Evolutionary conservation across 176 grass and related monocot genomes (phyloP), one percentile per base, ranked within the genome.

Genomic region (Aegilops tauschii): DNA sequence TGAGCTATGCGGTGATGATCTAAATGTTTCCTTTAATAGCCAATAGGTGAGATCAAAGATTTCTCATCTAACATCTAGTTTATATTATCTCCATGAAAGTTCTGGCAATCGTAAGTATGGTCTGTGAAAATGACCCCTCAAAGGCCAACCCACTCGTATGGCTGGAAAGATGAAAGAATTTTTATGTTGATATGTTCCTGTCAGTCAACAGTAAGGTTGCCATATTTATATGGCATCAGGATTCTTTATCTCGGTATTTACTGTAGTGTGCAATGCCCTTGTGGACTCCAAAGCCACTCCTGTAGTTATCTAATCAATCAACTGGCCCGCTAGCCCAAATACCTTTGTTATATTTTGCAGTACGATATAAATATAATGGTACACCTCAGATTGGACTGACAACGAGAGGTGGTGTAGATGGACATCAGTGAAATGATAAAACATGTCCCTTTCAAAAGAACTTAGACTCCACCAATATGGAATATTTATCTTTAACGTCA

Each of bases 61-160:
- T 72, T 87, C 72, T 82, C 82, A 81, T 86, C 89, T 62, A 85
- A 21, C 37, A 69, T 76, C 25, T 86, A 84, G 18, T 89, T 93
- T 95, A 82, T 83, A 92, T 93, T 86, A 88, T 82, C 81, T 42
- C 79, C 80, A 80, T 65, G 77, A 74, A 84, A 72, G 78, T 78
- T 92, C 85, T 86, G 82, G 78, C 81, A 78, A 74, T 78, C 61
- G 85, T 84, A 91, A 88, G 78, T 58, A 67, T 87, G 85, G 88
- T 65, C 74, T 89, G 65, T 79, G 91, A 93, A 93, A 91, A 86
- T 87, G 91, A 89, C 86, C 27, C 78, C 49, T 84, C 80, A 89
- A 93, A 93, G 88, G 79, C 88, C 82, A 88, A 85, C 69, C 82
- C 40, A 56, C 72, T 88, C n/a, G 54, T 78, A 82, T 85, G 86